phyloP scores from a whole-genome alignment of 2,329 filamentous ascomycete species.

The Bipolaris victoriae region DNA sequence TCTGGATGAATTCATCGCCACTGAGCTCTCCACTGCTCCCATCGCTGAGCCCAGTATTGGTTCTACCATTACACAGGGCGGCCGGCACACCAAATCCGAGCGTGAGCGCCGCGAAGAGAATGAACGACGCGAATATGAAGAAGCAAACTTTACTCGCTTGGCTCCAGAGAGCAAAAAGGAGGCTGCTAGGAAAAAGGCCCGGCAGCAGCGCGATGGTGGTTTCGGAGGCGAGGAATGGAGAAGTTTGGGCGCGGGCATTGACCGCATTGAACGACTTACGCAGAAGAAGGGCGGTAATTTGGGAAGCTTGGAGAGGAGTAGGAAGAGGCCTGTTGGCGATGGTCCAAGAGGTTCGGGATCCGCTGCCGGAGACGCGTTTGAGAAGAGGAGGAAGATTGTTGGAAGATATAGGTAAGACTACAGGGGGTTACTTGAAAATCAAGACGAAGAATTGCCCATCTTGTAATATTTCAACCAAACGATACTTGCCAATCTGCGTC shows the following conservation, averaged over 20 bases:
- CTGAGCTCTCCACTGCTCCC: slow-evolving; percentile 82
- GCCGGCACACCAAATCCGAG: slow-evolving; percentile 78
- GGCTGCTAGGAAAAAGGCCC: slow-evolving; percentile 64
- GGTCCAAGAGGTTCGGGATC: slow-evolving; percentile 69
- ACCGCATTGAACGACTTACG: slow-evolving; percentile 84
- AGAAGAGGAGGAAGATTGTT: slow-evolving; percentile 51
- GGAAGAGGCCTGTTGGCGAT: slow-evolving; percentile 79
- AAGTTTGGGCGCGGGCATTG: slow-evolving; percentile 80
- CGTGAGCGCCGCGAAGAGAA: slow-evolving; percentile 77
- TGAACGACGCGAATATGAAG: slow-evolving; percentile 86
- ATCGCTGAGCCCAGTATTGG: slow-evolving; percentile 89
- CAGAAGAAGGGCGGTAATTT: slow-evolving; percentile 63
- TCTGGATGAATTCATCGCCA: slow-evolving; percentile 88
- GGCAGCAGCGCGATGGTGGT: slow-evolving; percentile 53
- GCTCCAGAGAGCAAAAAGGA: slow-evolving; percentile 91
- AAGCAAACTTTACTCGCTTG: slow-evolving; percentile 86
- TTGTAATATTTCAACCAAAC: neutral
- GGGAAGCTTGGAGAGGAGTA: slow-evolving; percentile 77
- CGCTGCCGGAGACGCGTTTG: slow-evolving; percentile 75
- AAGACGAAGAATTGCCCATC: neutral
- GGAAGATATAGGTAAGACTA: slow-evolving; percentile 29
- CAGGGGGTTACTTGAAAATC: neutral
- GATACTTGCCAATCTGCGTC: neutral
- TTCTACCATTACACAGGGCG: slow-evolving; percentile 80
- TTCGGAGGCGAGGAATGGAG: slow-evolving; percentile 96